A percentile compares a stretch with the other conserved stretches of the same genome.
phyloP scores from a whole-genome alignment of 495 filamentous ascomycete species.

The Gamarada debralockiae region DNA sequence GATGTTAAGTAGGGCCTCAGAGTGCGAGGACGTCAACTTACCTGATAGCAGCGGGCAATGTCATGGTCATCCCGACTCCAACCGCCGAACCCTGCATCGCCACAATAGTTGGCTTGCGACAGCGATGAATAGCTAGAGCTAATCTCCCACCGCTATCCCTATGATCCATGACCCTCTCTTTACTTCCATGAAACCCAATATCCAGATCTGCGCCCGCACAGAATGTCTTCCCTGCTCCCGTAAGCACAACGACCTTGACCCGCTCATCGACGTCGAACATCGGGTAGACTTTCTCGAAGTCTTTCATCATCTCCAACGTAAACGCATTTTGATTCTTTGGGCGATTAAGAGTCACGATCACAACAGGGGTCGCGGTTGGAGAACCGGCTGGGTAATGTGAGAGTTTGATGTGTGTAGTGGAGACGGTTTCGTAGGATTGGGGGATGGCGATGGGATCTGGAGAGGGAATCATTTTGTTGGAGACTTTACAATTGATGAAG shows the following conservation, averaged over 20 bases:
- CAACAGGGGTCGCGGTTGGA: slow-evolving; percentile 43
- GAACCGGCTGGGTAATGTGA: slow-evolving; percentile 46
- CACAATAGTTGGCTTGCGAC: slow-evolving; percentile 58
- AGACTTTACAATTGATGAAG: too few species aligned
- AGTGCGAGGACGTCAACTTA: neutral
- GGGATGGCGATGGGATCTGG: neutral
- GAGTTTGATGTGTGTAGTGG: slow-evolving; percentile 46
- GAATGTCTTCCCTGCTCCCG: slow-evolving; percentile 44
- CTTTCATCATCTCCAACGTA: slow-evolving; percentile 47
- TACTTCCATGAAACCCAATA: slow-evolving; percentile 21
- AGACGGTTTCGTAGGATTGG: slow-evolving; percentile 11
- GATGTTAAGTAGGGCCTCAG: neutral
- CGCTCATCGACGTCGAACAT: slow-evolving; percentile 50
- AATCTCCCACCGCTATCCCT: slow-evolving; percentile 51
- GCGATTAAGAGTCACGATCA: slow-evolving; percentile 51
- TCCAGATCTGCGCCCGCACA: slow-evolving; percentile 61
- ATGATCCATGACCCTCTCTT: slow-evolving; percentile 6
- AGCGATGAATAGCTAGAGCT: slow-evolving; percentile 54
- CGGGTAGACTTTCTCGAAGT: slow-evolving; percentile 48
- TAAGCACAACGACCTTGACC: slow-evolving; percentile 54
- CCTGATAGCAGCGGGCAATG: slow-evolving; percentile 50
- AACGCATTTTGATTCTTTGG: slow-evolving; percentile 60
- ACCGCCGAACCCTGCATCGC: slow-evolving; percentile 63
- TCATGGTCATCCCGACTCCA: slow-evolving; percentile 53
- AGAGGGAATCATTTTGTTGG: too few species aligned